These are phyloP conservation scores for Macrophomina phaseolina DNA, from an alignment of 2,329 filamentous ascomycete genomes.

Conservation along the genomic window DNA sequence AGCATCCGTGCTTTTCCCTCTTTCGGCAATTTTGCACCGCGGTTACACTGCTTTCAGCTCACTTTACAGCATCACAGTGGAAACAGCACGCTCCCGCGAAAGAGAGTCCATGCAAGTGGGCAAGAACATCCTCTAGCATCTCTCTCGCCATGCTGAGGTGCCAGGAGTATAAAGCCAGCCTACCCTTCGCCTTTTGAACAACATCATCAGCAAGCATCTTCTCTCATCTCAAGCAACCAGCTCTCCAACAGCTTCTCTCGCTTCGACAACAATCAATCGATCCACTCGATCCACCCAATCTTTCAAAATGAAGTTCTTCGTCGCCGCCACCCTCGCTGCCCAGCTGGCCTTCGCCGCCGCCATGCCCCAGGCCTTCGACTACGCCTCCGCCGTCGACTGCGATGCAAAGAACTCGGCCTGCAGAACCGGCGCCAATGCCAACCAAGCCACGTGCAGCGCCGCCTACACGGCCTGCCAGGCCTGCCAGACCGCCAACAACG, in stretches of 20 bases:
- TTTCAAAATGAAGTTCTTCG: slow-evolving; percentile 15
- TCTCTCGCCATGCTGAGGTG: not conserved
- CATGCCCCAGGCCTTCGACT: not conserved
- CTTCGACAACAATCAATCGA: not conserved
- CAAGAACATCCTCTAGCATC: not conserved
- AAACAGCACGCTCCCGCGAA: no score
- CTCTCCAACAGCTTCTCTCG: not conserved
- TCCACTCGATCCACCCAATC: not conserved
- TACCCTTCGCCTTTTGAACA: not conserved
- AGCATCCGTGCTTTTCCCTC: not conserved
- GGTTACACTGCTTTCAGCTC: not conserved
- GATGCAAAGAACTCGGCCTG: not conserved
- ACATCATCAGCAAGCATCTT: slow-evolving; percentile 13
- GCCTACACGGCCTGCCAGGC: not conserved
- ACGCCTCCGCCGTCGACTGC: not conserved
- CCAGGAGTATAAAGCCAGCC: slow-evolving; percentile 2
- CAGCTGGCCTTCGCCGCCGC: slow-evolving; percentile 11
- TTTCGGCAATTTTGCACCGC: not conserved
- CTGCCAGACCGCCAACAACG: not conserved
- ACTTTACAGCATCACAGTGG: no score
- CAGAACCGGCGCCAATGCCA: not conserved
- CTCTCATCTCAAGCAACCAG: slow-evolving; percentile 6
- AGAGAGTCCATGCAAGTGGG: no score
- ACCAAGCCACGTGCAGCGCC: not conserved
- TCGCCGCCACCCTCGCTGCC: slow-evolving; percentile 9